phyloP scores from a whole-genome alignment of 805 yeast species.

The Barnettozyma vustinii region DNA sequence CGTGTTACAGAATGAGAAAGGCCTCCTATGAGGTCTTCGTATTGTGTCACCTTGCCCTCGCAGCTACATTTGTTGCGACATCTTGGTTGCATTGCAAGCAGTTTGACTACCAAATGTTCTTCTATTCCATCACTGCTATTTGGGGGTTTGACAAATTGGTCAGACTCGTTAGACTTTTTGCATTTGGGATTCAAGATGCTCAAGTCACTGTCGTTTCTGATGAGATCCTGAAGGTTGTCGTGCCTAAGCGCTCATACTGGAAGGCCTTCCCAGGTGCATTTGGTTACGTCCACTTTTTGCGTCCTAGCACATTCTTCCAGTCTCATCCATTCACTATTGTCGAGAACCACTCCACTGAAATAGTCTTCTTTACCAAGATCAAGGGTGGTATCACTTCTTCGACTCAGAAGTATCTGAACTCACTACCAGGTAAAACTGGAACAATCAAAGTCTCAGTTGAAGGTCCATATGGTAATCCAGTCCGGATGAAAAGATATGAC shows the following conservation, averaged over 20 bases:
- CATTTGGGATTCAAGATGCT: conserved; percentile 23
- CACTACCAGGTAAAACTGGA: conserved; percentile 22
- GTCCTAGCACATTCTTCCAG: conserved; percentile 53
- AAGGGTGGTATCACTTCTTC: conserved; percentile 46
- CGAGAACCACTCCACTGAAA: conserved; percentile 33
- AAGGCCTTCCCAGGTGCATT: conserved; percentile 50
- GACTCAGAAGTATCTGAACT: conserved; percentile 25
- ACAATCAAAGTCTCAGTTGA: conserved; percentile 41
- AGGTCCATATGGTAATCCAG: conserved; percentile 54
- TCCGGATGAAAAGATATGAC: conserved; percentile 32
- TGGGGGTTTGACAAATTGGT: conserved; percentile 50
- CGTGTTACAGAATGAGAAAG: conserved; percentile 43
- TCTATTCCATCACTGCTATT: conserved; percentile 29
- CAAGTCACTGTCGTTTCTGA: conserved; percentile 28
- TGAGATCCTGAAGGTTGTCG: conserved; percentile 38
- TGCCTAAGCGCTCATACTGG: conserved; percentile 41
- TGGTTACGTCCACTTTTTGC: conserved; percentile 52
- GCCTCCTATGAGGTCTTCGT: conserved; percentile 57
- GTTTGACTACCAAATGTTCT: conserved; percentile 46
- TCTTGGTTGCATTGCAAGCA: conserved; percentile 53
- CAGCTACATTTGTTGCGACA: conserved; percentile 44
- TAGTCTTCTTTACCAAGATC: conserved; percentile 43
- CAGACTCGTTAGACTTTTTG: conserved; percentile 28
- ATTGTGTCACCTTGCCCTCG: conserved; percentile 49
- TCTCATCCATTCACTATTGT: conserved; percentile 69